These are phyloP conservation scores for Penicillium fuscoglaucum DNA, from an alignment of 2,329 filamentous ascomycete species.

Conservation along the genomic window DNA sequence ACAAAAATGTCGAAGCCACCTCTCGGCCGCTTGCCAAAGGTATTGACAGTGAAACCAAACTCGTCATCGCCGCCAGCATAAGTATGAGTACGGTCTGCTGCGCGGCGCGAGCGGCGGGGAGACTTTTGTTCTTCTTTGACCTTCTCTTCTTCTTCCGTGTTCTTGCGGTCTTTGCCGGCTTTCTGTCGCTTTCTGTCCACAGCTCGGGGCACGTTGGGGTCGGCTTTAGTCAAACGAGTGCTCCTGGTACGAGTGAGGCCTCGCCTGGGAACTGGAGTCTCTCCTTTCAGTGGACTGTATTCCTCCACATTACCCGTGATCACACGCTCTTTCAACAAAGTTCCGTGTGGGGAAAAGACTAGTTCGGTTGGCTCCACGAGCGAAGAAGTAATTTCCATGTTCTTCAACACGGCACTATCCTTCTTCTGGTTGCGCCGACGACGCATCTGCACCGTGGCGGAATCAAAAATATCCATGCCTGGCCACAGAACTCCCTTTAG, in stretches of 20 bases:
- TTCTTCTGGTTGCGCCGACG: slow-evolving; percentile 55
- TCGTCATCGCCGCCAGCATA: slow-evolving; percentile 34
- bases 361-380: slow-evolving; percentile 49
- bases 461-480: slow-evolving; percentile 55
- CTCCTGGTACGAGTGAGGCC: slow-evolving; percentile 33
- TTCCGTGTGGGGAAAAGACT: slow-evolving; percentile 48
- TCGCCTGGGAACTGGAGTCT: slow-evolving; percentile 44
- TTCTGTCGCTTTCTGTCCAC: slow-evolving; percentile 31
- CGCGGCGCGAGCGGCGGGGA: slow-evolving; percentile 19
- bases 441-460: slow-evolving; percentile 51
- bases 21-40: slow-evolving; percentile 31
- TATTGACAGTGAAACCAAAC: slow-evolving; percentile 34
- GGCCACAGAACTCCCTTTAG: slow-evolving; percentile 53
- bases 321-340: slow-evolving; percentile 44
- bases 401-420: slow-evolving; percentile 46
- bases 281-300: slow-evolving; percentile 48
- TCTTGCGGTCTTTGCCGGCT: slow-evolving; percentile 15
- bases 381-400: slow-evolving; percentile 49
- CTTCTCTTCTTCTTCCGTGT: slow-evolving; percentile 11
- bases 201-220: slow-evolving; percentile 36
- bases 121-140: slow-evolving; percentile 22
- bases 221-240: slow-evolving; percentile 29
- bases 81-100: slow-evolving; percentile 22
- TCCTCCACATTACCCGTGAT: slow-evolving; percentile 53
- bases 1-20: slow-evolving; percentile 40